phyloP scores from a whole-genome alignment of 768 basidiomycete species.

The Suillus brevipes region DNA sequence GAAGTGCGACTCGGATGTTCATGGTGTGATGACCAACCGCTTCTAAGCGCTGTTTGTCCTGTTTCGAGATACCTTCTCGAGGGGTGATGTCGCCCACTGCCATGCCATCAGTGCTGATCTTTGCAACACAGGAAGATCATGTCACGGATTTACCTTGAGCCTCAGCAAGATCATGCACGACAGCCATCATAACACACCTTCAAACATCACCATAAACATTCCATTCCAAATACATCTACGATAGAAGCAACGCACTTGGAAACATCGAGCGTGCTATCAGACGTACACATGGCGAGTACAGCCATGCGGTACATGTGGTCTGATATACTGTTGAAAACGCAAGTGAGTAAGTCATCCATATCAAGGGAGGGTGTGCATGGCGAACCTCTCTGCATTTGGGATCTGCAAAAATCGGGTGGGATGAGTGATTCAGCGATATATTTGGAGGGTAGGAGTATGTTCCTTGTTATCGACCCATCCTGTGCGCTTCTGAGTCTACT shows the following conservation, averaged over 20 bases:
- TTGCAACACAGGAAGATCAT: no score
- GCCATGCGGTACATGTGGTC: constrained; percentile 99
- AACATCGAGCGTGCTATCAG: constrained; percentile 70
- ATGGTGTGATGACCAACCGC: constrained; percentile 40
- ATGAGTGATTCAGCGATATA: constrained; percentile 9
- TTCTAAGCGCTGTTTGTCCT: constrained; percentile 78
- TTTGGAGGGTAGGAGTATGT: neutral
- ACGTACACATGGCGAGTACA: constrained; percentile 84
- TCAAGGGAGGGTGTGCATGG: neutral
- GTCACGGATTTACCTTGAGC: constrained; percentile 69
- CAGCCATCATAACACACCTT: constrained; percentile 84
- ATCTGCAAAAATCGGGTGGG: constrained; percentile 47
- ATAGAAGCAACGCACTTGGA: constrained; percentile 54
- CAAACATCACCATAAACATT: neutral
- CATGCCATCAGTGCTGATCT: neutral
- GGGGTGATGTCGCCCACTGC: constrained; percentile 93
- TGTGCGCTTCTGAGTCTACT: constrained; percentile 89
- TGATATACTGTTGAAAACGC: constrained; percentile 60
- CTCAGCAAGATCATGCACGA: constrained; percentile 96
- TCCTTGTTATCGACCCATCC: constrained; percentile 87
- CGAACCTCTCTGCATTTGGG: constrained; percentile 78
- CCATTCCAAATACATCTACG: neutral
- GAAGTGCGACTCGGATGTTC: neutral
- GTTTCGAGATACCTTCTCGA: constrained; percentile 79
- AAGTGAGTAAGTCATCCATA: neutral